Percentiles rank a stretch among this genome's conserved stretches.
These are phyloP conservation scores for Penicillium oxalicum DNA, from an alignment of 2,329 filamentous ascomycete genomes.

Conservation along the genomic window DNA sequence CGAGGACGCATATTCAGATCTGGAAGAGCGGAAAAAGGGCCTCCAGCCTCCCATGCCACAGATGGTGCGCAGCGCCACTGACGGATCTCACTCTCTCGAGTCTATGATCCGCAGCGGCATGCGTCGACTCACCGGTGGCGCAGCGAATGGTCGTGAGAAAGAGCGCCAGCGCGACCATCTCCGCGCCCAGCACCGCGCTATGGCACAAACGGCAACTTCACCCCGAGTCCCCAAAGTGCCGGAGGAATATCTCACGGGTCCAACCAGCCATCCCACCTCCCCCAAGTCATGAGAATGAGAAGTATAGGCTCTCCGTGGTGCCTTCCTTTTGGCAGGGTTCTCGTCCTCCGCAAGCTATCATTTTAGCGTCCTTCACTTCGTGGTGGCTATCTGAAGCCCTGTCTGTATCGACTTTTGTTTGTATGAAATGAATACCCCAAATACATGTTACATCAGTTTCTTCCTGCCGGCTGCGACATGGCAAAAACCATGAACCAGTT, in stretches of 20 bases:
- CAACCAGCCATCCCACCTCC: conserved; percentile 32
- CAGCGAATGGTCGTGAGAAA: conserved; percentile 36
- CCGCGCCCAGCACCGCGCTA: conserved; percentile 39
- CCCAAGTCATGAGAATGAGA: conserved; percentile 17
- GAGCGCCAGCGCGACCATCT: conserved; percentile 42
- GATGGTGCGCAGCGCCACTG: conserved; percentile 31
- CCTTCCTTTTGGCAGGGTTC: neutral
- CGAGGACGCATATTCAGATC: conserved; percentile 74
- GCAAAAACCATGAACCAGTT: too few species aligned
- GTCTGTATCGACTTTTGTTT: too few species aligned
- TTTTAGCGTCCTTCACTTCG: too few species aligned
- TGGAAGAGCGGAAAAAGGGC: conserved; percentile 57
- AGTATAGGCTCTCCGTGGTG: neutral
- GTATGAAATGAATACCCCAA: too few species aligned
- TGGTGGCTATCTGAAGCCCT: too few species aligned
- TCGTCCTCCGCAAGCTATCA: too few species aligned
- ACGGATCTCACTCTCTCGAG: conserved; percentile 41
- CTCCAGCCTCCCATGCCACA: conserved; percentile 17
- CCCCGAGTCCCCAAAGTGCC: conserved; percentile 45
- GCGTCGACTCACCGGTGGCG: conserved; percentile 43
- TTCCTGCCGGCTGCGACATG: too few species aligned
- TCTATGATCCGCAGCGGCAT: conserved; percentile 43
- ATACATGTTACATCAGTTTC: too few species aligned
- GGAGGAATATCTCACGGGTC: conserved; percentile 40
- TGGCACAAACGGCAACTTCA: conserved; percentile 34